These are phyloP conservation scores for Ramaria rubella DNA, from an alignment of 768 basidiomycete genomes.

Conservation along the genomic window DNA sequence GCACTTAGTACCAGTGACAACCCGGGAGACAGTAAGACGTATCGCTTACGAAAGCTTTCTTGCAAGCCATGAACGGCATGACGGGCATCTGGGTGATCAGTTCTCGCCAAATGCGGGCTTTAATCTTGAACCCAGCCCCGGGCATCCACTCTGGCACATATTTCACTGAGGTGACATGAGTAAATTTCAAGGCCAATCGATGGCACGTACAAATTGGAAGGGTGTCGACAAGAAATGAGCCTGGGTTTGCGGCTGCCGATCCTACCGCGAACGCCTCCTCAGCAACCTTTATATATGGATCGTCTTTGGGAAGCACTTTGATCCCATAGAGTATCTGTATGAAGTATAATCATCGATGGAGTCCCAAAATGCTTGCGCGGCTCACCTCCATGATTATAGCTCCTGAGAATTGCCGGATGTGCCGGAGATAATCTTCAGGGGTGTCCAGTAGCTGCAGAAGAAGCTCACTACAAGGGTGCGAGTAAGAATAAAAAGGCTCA, in stretches of 20 bases:
- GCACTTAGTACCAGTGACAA: background rate
- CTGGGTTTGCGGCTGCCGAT: slow-evolving; percentile 44
- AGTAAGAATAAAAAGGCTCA: background rate
- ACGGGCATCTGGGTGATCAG: slow-evolving; percentile 26
- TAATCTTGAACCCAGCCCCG: slow-evolving; percentile 30
- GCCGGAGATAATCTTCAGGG: slow-evolving; percentile 31
- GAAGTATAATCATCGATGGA: too few relatives aligned
- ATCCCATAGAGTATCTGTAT: slow-evolving; percentile 7
- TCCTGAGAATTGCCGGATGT: background rate
- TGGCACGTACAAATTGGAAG: slow-evolving; percentile 37
- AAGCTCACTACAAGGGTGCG: slow-evolving; percentile 19
- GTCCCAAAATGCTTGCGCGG: too few relatives aligned
- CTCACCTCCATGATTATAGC: slow-evolving; percentile 4
- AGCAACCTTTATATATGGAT: slow-evolving; percentile 43
- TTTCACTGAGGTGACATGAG: slow-evolving; percentile 24
- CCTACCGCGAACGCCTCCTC: slow-evolving; percentile 47
- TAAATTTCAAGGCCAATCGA: too few relatives aligned
- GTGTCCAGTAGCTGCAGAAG: slow-evolving; percentile 38
- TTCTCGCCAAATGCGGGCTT: slow-evolving; percentile 24
- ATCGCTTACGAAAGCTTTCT: slow-evolving; percentile 28
- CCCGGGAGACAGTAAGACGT: background rate
- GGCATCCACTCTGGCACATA: slow-evolving; percentile 36
- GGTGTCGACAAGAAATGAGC: slow-evolving; percentile 47
- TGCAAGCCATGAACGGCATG: slow-evolving; percentile 37
- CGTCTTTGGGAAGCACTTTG: slow-evolving; percentile 22